These are phyloP conservation scores for Cyberlindnera galapagoensis DNA, from an alignment of 805 yeast genomes.

Conservation along the genomic window DNA sequence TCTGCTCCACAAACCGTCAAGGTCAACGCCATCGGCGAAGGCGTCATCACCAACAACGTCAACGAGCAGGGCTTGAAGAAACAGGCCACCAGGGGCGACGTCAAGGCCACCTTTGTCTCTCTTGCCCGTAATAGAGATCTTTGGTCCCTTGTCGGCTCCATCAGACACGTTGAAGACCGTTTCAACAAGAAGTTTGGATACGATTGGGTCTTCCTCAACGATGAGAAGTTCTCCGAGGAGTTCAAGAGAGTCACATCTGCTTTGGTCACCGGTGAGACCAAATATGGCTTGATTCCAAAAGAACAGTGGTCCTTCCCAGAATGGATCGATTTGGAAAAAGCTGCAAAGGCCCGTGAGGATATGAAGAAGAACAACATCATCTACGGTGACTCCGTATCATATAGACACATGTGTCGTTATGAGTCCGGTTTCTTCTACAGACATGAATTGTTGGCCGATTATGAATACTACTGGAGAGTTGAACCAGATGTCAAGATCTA, in stretches of 20 bases:
- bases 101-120: slow-evolving; percentile 61
- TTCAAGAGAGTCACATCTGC: slow-evolving; percentile 44
- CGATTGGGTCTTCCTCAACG: slow-evolving; percentile 79
- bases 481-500: slow-evolving; percentile 60
- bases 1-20: slow-evolving; percentile 10
- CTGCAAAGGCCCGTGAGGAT: slow-evolving; percentile 37
- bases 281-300: slow-evolving; percentile 54
- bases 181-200: slow-evolving; percentile 58
- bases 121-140: slow-evolving; percentile 66
- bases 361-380: slow-evolving; percentile 41
- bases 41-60: slow-evolving; percentile 9
- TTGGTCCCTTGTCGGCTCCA: slow-evolving; percentile 48
- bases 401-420: slow-evolving; percentile 62
- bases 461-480: slow-evolving; percentile 73
- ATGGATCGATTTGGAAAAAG: slow-evolving; percentile 50
- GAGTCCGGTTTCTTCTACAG: slow-evolving; percentile 54
- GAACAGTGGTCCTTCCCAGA: slow-evolving; percentile 70
- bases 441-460: slow-evolving; percentile 52
- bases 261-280: slow-evolving; percentile 51
- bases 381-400: slow-evolving; percentile 56
- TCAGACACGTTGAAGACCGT: slow-evolving; percentile 60
- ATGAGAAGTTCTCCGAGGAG: slow-evolving; percentile 51
- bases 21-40: slow-evolving; percentile 1
- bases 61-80: slow-evolving; percentile 17
- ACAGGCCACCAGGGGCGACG: slow-evolving; percentile 21